Evolutionary conservation across 768 basidiomycete genomes (phyloP), one percentile per base, ranked within the genome.

Genomic region (Leccinum rimulosum): DNA sequence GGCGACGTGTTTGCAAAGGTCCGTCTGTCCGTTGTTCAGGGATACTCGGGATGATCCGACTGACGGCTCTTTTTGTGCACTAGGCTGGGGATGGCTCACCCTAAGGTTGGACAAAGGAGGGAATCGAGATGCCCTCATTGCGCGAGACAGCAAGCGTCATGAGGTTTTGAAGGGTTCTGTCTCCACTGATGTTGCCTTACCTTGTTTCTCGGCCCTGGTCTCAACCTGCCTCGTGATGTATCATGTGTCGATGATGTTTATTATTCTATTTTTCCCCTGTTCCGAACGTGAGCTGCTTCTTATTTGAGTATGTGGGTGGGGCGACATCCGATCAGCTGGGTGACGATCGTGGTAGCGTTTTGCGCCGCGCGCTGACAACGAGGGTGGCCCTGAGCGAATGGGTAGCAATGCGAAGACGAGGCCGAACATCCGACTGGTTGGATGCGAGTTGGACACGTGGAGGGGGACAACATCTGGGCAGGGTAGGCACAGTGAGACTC

Each of bases 1-100:
- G 22, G 56, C 70, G 50, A 79, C 74, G 6, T 82, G 80, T 61
- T 60, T 30, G 27, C 79, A 80, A 66, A 72, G 70, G 80, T 81
- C 51, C 28, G 76, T 61, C 35, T 31, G 25, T 31, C 25, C 12
- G 3, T 30, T 35, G 55, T 36, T 57, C 35, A 36, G 31, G 43
- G 55, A 57, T n/a, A 17, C 55, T 9, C 57, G 45, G 33, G 22
- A 40, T 36, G 58, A 35, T 47, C 25, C 51, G 22, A 58, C 71
- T 72, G 59, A 72, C 58, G 22, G 52, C 28, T 48, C 27, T 27
- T 3, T 35, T 11, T 43, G 40, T 43, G 47, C 54, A 27, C 19
- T 57, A 73, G 72, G 50, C 22, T 73, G 63, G 64, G 64, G 17
- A 54, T 45, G 35, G 67, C 74, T 22, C 58, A 64, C 53, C 59